Base-by-base conservation (phyloP, 2,329 filamentous ascomycete species). In the Claviceps sp. region DNA sequence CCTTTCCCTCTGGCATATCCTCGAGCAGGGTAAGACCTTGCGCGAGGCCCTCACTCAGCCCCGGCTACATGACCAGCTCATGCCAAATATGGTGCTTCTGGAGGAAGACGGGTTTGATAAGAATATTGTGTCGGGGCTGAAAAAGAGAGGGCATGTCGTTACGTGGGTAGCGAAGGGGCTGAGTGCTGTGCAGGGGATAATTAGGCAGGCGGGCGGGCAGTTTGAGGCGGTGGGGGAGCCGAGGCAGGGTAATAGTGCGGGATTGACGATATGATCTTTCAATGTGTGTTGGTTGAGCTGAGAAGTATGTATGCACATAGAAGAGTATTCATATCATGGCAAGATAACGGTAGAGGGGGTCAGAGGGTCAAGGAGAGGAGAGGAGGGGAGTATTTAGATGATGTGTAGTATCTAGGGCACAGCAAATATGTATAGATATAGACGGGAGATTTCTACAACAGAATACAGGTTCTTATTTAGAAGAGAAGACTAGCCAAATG, bases 171-270 rank as follows among this genome's bases (percentile, higher is more conserved):
- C 73, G 3, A 74, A 77, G 4, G 81, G 80, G 0, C 62, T 74
- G 56, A 89, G 84, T 62, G 74, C 82, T 1, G 86, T 86, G 3
- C 88, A 95, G 67, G 84, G 77, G 0, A 70, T 95, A 52, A 73
- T 76, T 44, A 67, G 78, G 51, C 59, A 80, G 47, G 62, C 61
- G 0, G 82, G 85, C 59, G 87, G 85, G 0, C 77, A 73, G 0
- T 94, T 93, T 64, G 85, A 91, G 69, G 86, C 87, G 3, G 87
- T 80, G 1, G 78, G 81, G 1, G 89, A 94, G 66, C 85, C 84
- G 24, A 78, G 88, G 56, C 87, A 90, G 73, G 64, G 69, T 59
- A 82, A 85, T 60, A 87, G 83, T 52, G 86, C 75, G 1, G 87
- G 85, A 0, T 75, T 80, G 59, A 80, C 64, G 1, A 26, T 70